Percentiles rank a stretch among this genome's conserved stretches.
phyloP scores from a whole-genome alignment of 495 filamentous ascomycete species.

The Pseudomonodictys pantanalensis region DNA sequence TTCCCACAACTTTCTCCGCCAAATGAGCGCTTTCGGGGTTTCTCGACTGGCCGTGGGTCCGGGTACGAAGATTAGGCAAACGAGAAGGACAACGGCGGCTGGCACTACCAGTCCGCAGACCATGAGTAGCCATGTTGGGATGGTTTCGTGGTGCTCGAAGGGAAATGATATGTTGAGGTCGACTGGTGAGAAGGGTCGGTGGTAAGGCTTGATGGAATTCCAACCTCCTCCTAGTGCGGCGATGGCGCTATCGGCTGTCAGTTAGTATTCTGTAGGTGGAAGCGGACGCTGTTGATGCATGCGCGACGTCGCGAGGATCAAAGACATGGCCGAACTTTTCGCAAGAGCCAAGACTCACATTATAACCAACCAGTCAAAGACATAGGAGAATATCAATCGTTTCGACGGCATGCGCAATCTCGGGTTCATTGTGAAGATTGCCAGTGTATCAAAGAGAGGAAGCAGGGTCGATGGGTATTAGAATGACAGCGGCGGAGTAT shows the following conservation, averaged over 20 bases:
- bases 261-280: too few relatives aligned
- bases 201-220: slow-evolving; percentile 38
- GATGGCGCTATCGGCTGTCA: slow-evolving; percentile 33
- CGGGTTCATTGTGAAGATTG: background rate
- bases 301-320: background rate
- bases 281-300: background rate
- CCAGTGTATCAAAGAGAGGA: background rate
- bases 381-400: slow-evolving; percentile 38
- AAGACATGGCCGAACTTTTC: too few relatives aligned
- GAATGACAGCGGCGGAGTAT: background rate
- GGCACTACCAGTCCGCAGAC: slow-evolving; percentile 54
- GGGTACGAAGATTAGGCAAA: slow-evolving; percentile 51
- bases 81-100: slow-evolving; percentile 49
- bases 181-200: slow-evolving; percentile 47
- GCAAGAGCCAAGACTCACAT: slow-evolving; percentile 23
- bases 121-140: slow-evolving; percentile 51
- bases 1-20: slow-evolving; percentile 58
- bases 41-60: slow-evolving; percentile 39
- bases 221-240: slow-evolving; percentile 38
- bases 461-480: background rate
- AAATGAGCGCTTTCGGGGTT: slow-evolving; percentile 41
- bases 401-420: slow-evolving; percentile 34
- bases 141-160: slow-evolving; percentile 52
- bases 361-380: slow-evolving; percentile 43
- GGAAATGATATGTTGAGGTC: slow-evolving; percentile 61